These are phyloP conservation scores for Hypoxylon trugodes DNA, from an alignment of 495 filamentous ascomycete genomes.

Conservation along the genomic window DNA sequence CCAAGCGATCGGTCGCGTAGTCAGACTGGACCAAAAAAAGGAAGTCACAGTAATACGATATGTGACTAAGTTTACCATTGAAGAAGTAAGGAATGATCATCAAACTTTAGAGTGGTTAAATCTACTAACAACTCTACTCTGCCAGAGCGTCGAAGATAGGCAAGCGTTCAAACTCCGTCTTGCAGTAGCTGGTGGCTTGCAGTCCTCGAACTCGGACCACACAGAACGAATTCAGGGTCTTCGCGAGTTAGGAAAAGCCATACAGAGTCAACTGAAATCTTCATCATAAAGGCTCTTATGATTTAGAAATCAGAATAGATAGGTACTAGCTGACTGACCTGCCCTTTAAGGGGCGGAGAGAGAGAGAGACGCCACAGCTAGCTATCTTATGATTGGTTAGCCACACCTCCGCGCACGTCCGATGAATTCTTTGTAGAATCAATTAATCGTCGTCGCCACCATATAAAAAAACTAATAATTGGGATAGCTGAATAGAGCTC, in stretches of 20 bases:
- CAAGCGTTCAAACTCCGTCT: background rate
- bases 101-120: too few relatives aligned
- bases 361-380: too few relatives aligned
- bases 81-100: constrained; percentile 46
- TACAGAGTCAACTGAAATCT: background rate
- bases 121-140: background rate
- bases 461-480: too few relatives aligned
- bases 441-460: too few relatives aligned
- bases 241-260: background rate
- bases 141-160: background rate
- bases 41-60: constrained; percentile 53
- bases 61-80: constrained; percentile 51
- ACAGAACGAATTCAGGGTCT: background rate
- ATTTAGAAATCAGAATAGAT: too few relatives aligned
- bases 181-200: background rate
- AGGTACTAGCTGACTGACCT: too few relatives aligned
- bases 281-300: background rate
- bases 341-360: background rate
- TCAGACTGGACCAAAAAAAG: constrained; percentile 53
- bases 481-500: too few relatives aligned
- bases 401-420: too few relatives aligned
- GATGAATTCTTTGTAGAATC: too few relatives aligned
- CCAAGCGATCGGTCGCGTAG: constrained; percentile 55
- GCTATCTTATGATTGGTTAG: too few relatives aligned
- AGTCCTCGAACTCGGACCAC: background rate